Evolutionary conservation across 768 basidiomycete species (phyloP).

Genomic region (Rhizopogon rudus): DNA sequence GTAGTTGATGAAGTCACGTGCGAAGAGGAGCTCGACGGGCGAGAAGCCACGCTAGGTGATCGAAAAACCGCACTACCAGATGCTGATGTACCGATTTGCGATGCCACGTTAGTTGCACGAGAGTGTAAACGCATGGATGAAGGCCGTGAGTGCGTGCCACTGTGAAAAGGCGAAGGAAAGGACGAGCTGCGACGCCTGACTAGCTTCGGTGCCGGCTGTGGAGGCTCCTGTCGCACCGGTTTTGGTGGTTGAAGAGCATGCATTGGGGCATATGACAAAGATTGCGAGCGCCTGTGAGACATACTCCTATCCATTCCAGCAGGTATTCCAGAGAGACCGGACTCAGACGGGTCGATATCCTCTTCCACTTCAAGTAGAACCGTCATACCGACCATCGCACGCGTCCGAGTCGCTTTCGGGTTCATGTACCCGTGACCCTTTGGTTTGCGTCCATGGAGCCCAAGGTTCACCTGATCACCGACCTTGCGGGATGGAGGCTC

Average conservation of each 20-base stretch:
- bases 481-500: conserved; percentile 11
- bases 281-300: conserved; percentile 13
- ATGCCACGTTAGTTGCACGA: neutral
- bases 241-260: conserved; percentile 5
- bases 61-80: neutral
- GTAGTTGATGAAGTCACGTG: conserved; percentile 17
- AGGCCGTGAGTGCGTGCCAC: conserved; percentile 4
- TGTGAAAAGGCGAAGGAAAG: conserved; percentile 14
- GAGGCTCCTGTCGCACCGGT: conserved; percentile 18
- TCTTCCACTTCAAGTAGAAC: conserved; percentile 53
- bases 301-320: neutral
- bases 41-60: conserved; percentile 9
- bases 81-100: conserved; percentile 2
- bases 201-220: conserved; percentile 19
- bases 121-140: neutral
- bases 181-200: conserved; percentile 26
- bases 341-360: conserved; percentile 24
- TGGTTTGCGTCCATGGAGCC: conserved; percentile 14
- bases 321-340: neutral
- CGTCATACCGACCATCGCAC: conserved; percentile 49
- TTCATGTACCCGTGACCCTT: conserved; percentile 18
- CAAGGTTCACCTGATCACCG: too few species aligned
- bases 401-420: conserved; percentile 23
- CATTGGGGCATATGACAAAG: conserved; percentile 10
- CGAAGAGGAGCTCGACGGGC: conserved; percentile 10